Percentiles rank a stretch among this genome's conserved stretches.
These are phyloP conservation scores for Jacaranda mimosifolia DNA, from an alignment of 257 asterid species.

Conservation along the genomic window DNA sequence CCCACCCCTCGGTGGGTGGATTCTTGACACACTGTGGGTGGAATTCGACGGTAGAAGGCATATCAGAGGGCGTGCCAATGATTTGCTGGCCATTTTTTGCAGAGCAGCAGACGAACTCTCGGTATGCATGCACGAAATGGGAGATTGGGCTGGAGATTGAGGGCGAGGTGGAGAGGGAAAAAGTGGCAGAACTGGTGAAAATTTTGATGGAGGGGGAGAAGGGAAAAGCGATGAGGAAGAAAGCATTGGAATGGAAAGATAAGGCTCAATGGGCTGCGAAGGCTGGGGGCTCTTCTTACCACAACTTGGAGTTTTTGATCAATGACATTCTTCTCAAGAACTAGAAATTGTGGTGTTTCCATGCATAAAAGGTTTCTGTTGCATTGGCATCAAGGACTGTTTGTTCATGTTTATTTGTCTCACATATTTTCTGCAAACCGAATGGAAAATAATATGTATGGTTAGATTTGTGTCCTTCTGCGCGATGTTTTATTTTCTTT, in stretches of 20 bases:
- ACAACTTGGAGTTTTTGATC: slow-evolving; percentile 53
- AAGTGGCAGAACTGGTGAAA: slow-evolving; percentile 59
- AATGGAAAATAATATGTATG: neutral
- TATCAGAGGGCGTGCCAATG: slow-evolving; percentile 68
- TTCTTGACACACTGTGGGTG: slow-evolving; percentile 74
- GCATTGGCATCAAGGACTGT: neutral
- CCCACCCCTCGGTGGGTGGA: slow-evolving; percentile 57
- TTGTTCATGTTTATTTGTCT: neutral
- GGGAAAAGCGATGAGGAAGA: slow-evolving; percentile 62
- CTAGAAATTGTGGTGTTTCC: neutral
- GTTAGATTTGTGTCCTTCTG: neutral
- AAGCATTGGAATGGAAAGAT: slow-evolving; percentile 58
- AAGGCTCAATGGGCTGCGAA: slow-evolving; percentile 50
- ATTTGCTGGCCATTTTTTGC: slow-evolving; percentile 82
- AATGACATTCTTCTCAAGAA: slow-evolving; percentile 49
- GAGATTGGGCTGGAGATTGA: slow-evolving; percentile 64
- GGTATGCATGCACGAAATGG: slow-evolving; percentile 61
- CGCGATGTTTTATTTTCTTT: neutral
- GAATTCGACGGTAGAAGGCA: slow-evolving; percentile 70
- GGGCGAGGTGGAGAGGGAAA: slow-evolving; percentile 55
- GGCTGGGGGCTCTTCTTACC: slow-evolving; percentile 52
- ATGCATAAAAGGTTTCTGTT: neutral
- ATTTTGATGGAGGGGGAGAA: slow-evolving; percentile 67
- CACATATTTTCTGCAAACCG: neutral
- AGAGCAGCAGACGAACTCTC: slow-evolving; percentile 71